These are phyloP conservation scores for Phaeotremella skinneri DNA, from an alignment of 768 basidiomycete genomes.

Conservation along the genomic window DNA sequence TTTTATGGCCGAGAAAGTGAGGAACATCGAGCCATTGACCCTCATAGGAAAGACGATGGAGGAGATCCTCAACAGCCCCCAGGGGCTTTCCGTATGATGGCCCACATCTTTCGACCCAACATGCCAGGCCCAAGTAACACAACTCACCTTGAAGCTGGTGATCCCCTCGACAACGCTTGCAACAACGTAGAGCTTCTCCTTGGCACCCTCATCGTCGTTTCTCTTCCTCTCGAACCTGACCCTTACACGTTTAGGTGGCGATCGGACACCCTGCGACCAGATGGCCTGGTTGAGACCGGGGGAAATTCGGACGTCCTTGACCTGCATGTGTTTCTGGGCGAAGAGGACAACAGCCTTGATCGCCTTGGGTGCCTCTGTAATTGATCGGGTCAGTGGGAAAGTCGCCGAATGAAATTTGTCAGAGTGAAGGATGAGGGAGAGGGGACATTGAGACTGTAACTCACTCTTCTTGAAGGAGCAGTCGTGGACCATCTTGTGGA, in stretches of 20 bases:
- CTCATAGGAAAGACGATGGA: not conserved
- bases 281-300: slow-evolving; percentile 93
- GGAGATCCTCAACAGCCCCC: not conserved
- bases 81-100: not conserved
- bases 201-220: slow-evolving; percentile 97
- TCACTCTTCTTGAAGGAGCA: slow-evolving; percentile 90
- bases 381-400: slow-evolving; percentile 11
- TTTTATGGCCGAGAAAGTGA: slow-evolving; percentile 20
- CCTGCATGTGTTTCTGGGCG: slow-evolving; percentile 93
- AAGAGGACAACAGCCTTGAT: slow-evolving; percentile 92
- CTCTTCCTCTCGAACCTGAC: slow-evolving; percentile 96
- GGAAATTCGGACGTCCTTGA: slow-evolving; percentile 86
- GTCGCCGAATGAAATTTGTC: slow-evolving; percentile 14
- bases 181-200: slow-evolving; percentile 95
- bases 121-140: not conserved
- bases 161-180: slow-evolving; percentile 74
- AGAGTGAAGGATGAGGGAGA: not conserved
- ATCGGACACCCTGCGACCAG: slow-evolving; percentile 92
- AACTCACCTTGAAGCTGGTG: slow-evolving; percentile 73
- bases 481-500: slow-evolving; percentile 91
- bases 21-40: slow-evolving; percentile 8
- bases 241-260: slow-evolving; percentile 84
- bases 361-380: slow-evolving; percentile 84
- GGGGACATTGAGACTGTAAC: slow-evolving; percentile 12
- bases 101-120: not conserved